These are phyloP conservation scores for Penicillium olsonii DNA, from an alignment of 2,329 filamentous ascomycete genomes.

Conservation along the genomic window DNA sequence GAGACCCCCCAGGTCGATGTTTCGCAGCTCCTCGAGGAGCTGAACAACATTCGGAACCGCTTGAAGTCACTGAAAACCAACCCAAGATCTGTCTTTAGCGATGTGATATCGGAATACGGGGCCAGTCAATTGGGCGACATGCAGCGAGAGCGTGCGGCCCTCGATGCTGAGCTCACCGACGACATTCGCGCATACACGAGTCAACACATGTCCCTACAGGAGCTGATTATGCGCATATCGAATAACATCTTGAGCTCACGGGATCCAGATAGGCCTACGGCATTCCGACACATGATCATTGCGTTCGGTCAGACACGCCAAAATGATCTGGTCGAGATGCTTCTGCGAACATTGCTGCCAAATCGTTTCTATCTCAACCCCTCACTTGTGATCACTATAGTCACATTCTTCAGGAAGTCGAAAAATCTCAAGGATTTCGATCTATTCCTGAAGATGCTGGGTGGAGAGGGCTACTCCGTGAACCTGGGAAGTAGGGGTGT, in stretches of 20 bases:
- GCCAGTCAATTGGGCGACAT: slow-evolving; percentile 19
- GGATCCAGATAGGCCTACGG: slow-evolving; percentile 39
- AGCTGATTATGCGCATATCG: slow-evolving; percentile 38
- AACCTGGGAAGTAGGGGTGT: slow-evolving; percentile 32
- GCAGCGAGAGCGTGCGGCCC: slow-evolving; percentile 17
- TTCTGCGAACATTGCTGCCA: slow-evolving; percentile 40
- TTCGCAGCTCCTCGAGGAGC: slow-evolving; percentile 34
- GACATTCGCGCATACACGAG: slow-evolving; percentile 33
- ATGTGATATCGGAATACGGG: slow-evolving; percentile 33
- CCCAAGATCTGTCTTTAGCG: slow-evolving; percentile 28
- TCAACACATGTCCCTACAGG: slow-evolving; percentile 34
- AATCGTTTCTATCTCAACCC: slow-evolving; percentile 39
- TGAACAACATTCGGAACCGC: slow-evolving; percentile 34
- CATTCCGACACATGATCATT: slow-evolving; percentile 38
- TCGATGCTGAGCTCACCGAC: slow-evolving; percentile 32
- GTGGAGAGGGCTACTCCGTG: slow-evolving; percentile 36
- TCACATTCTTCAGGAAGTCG: slow-evolving; percentile 42
- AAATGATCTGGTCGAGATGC: slow-evolving; percentile 42
- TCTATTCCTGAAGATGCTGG: slow-evolving; percentile 39
- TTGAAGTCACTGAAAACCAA: slow-evolving; percentile 33
- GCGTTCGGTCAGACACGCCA: slow-evolving; percentile 41
- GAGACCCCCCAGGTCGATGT: slow-evolving; percentile 32
- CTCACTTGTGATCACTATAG: slow-evolving; percentile 38
- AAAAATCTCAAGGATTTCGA: slow-evolving; percentile 46
- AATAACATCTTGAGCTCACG: slow-evolving; percentile 37